Evolutionary conservation across 768 basidiomycete species (phyloP).

Genomic region (Lactifluus hygrophoroides): DNA sequence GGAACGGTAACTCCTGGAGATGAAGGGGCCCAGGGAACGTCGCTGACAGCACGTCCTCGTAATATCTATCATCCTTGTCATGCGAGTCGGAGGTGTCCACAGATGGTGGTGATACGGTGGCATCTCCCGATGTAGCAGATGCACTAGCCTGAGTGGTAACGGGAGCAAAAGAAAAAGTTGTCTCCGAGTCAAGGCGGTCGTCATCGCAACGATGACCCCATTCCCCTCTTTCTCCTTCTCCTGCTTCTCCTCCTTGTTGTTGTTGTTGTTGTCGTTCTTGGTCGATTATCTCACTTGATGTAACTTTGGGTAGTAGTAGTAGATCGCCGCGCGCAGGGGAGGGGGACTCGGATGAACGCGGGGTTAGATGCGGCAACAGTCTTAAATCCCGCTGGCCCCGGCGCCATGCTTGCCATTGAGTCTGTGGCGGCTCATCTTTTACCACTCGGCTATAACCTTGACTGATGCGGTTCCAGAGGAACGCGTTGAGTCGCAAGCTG

Average conservation of each 20-base stretch:
- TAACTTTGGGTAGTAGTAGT: no score
- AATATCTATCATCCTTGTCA: neutral
- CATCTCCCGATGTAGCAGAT: neutral
- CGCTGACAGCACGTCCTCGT: neutral
- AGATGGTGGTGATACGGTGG: neutral
- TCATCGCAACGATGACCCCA: neutral
- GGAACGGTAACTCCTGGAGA: neutral
- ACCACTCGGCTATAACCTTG: constrained; percentile 9
- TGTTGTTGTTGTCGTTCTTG: no score
- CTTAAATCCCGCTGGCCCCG: neutral
- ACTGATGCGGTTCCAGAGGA: constrained; percentile 13
- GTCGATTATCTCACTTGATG: neutral
- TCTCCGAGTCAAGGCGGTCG: neutral
- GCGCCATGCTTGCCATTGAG: constrained; percentile 11
- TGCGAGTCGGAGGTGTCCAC: no score
- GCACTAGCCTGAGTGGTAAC: neutral
- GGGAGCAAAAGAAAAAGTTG: no score
- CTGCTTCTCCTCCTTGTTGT: no score
- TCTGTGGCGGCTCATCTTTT: neutral
- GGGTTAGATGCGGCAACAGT: neutral
- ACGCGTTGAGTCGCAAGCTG: neutral
- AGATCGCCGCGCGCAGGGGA: no score
- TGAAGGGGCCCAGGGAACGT: neutral
- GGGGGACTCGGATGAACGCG: neutral
- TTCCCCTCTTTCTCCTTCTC: no score